phyloP scores from a whole-genome alignment of 2,329 filamentous ascomycete genomes.

The Thielaviopsis populi region DNA sequence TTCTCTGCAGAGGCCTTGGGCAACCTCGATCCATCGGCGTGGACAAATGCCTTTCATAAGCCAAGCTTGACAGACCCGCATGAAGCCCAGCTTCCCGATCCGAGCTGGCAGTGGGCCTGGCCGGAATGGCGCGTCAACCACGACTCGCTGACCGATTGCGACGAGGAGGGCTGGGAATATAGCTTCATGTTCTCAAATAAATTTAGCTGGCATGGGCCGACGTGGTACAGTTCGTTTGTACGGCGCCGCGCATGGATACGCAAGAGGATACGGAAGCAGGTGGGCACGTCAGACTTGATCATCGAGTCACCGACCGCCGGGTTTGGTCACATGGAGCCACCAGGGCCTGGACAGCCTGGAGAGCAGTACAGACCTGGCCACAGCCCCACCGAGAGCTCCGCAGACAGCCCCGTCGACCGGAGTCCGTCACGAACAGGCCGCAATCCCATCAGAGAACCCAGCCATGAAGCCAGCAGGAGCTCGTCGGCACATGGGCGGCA shows the following conservation, averaged over 20 bases:
- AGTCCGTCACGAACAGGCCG: conserved; percentile 1
- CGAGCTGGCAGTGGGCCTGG: conserved; percentile 83
- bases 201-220: conserved; percentile 76
- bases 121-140: conserved; percentile 49
- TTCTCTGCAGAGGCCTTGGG: conserved; percentile 79
- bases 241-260: conserved; percentile 76
- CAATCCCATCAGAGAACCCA: not conserved
- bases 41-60: conserved; percentile 59
- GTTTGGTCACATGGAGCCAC: not conserved
- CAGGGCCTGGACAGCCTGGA: not conserved
- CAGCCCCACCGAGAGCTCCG: not conserved
- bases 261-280: conserved; percentile 50
- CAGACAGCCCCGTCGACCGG: not conserved
- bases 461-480: not conserved
- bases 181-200: conserved; percentile 66
- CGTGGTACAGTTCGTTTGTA: conserved; percentile 94
- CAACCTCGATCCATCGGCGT: conserved; percentile 69
- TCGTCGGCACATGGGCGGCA: not conserved
- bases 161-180: conserved; percentile 93
- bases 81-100: conserved; percentile 85
- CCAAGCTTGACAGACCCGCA: conserved; percentile 52
- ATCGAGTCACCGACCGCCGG: not conserved
- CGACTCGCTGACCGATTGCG: conserved; percentile 54
- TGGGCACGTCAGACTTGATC: conserved; percentile 25
- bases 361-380: not conserved